Percentiles rank a stretch among this genome's conserved stretches.
phyloP scores from a whole-genome alignment of 306 rosid species.

The Cucumis hystrix region DNA sequence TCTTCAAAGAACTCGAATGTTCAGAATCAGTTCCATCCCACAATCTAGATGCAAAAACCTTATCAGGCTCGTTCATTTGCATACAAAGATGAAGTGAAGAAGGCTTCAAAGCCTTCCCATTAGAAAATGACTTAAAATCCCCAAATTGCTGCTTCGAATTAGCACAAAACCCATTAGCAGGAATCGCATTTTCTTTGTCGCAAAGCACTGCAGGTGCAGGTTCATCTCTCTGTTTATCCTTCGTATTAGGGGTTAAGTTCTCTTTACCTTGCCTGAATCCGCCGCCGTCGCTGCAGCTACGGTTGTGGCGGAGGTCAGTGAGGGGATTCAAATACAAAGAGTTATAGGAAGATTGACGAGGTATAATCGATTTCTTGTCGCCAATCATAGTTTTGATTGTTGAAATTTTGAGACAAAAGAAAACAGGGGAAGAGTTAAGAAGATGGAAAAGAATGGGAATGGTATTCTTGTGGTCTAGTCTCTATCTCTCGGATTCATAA shows the following conservation, averaged over 20 bases:
- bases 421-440: not conserved
- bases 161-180: constrained; percentile 21
- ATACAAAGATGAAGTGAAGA: constrained; percentile 67
- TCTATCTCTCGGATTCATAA: not conserved
- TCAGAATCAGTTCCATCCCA: constrained; percentile 37
- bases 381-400: not conserved
- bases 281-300: constrained; percentile 42
- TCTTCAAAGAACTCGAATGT: constrained; percentile 39
- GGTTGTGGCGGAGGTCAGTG: constrained; percentile 34
- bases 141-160: constrained; percentile 16
- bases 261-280: constrained; percentile 11
- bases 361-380: not conserved
- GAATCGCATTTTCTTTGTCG: constrained; percentile 39
- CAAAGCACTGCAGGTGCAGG: not conserved
- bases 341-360: constrained; percentile 27
- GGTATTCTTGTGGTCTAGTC: not conserved
- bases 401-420: not conserved
- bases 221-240: not conserved
- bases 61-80: constrained; percentile 53
- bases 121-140: constrained; percentile 44
- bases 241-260: constrained; percentile 22
- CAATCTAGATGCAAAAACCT: constrained; percentile 23
- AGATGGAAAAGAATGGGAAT: not conserved
- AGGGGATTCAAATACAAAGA: constrained; percentile 47
- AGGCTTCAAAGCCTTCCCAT: constrained; percentile 42